A percentile compares a stretch with the other conserved stretches of the same genome.
phyloP scores from a whole-genome alignment of 441 rosid genomes.

The Biscutella laevigata region DNA sequence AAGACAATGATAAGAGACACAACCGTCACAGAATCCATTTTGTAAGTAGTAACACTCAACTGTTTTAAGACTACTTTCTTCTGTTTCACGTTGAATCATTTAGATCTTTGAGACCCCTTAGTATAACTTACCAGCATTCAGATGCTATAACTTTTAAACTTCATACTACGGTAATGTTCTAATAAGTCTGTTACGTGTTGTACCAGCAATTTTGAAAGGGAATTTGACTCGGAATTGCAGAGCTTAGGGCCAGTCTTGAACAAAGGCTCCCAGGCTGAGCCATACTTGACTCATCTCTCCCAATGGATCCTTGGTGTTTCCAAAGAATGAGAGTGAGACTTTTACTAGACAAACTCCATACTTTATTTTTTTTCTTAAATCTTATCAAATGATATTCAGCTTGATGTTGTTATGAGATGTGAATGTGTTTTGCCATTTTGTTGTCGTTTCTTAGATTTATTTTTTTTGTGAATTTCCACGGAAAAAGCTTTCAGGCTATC shows the following conservation, averaged over 20 bases:
- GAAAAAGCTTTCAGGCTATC: neutral
- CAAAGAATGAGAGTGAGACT: conserved; percentile 27
- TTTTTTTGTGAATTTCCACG: conserved; percentile 20
- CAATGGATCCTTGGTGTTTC: conserved; percentile 83
- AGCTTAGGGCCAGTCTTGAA: conserved; percentile 77
- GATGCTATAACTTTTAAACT: no score
- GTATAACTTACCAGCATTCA: conserved; percentile 7
- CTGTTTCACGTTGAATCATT: no score
- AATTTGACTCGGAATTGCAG: conserved; percentile 77
- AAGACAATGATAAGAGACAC: conserved; percentile 43
- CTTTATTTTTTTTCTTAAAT: neutral
- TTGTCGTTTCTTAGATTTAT: neutral
- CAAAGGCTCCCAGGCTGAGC: conserved; percentile 82
- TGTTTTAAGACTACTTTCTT: no score
- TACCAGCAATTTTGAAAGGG: conserved; percentile 77
- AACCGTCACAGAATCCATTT: conserved; percentile 60
- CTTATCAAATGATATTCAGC: conserved; percentile 2
- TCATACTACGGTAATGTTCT: no score
- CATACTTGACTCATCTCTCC: conserved; percentile 90
- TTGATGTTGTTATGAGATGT: conserved; percentile 2
- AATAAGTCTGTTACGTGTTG: neutral
- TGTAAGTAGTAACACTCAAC: conserved; percentile 47
- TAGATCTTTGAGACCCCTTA: neutral
- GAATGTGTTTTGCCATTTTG: conserved; percentile 1
- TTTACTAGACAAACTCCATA: conserved; percentile 7